Base-by-base conservation (phyloP, 2,329 filamentous ascomycete species). In the Pseudogymnoascus sp. region DNA sequence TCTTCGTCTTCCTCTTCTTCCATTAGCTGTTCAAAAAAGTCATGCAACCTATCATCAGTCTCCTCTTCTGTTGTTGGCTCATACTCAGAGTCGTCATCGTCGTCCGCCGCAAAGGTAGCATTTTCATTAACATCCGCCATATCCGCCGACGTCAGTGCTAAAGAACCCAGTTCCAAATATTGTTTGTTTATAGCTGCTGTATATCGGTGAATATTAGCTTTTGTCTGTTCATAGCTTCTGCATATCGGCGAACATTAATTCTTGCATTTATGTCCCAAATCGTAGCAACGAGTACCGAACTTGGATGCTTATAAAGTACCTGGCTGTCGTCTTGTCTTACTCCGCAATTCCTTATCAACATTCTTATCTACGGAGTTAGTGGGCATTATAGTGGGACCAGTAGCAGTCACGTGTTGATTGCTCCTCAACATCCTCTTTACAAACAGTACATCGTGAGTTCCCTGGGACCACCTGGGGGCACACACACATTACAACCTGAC, bases 31-130 rank as follows among this genome's bases (percentile, higher is more conserved):
- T 75, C 72, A 60, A 71, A 70, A 60, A 68, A 70, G 8, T 78
- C 76, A 65, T 62, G 26, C 40, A 38, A 19, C 26, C 64, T 70
- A 59, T 73, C 74, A 50, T 72, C 75, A 61, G 69, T 74, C 13
- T 73, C 73, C 64, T 77, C 76, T 64, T 63, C 62, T 35, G 76
- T 71, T 53, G 77, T 74, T 28, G 77, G 74, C 69, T 80, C 74
- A 72, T 78, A 80, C 66, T 82, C 79, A 76, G 81, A 80, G 72
- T 81, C 79, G 74, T 82, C 79, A 74, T 79, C 77, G 10, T 69
- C 69, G 13, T 69, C 70, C 10, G 10, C 70, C 10, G 10, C 10
- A 33, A 17, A 31, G 26, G n/a, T 33, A 19, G 10, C 50, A 33
- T 33, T 57, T 33, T 33, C 50, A 57, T 57, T 57, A 13, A 57